Base-by-base conservation (phyloP, 148 eudicot genomes). In the Amaranthus hypochondriacus region DNA sequence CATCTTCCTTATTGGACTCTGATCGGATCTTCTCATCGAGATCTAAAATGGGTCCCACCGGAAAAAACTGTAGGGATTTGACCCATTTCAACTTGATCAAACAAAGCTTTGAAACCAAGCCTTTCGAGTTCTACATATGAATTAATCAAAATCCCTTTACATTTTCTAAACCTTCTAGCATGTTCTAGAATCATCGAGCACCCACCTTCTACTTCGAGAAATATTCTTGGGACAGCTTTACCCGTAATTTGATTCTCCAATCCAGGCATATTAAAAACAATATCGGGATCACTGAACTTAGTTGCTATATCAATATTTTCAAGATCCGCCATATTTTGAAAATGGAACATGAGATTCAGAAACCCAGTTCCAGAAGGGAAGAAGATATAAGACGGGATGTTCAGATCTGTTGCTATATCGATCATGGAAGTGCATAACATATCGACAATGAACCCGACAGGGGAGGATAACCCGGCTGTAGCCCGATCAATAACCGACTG, bases 41-140 rank as follows among this genome's bases (percentile, higher is more conserved):
- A 15, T 78, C 82, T 14, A 89, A 47, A 5, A 89, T 56, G 15
- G 90, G 90, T 39, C 92, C 92, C n/a, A 86, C 82, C 2, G 92
- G 75, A 49, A 81, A 81, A 83, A 49, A 88, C 66, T 0, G 81
- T 74, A 39, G 87, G 87, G 12, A 79, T 60, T 1, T 15, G 44
- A 66, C 15, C 6, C 4, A 13, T 49, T 9, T 49, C 56, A 0
- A 10, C 44, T 8, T 62, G 56, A 1, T 75, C 66, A 0, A 53
- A 48, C 57, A 83, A 58, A 7, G 84, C 15, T 51, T 80, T 57
- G 3, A 87, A 56, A 12, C 70, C 71, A 43, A 51, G 50, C 0
- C 77, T 11, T 52, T 89, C 87, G 2, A 87, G 49, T 49, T 85
- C 89, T 0, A 12, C 2, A 44, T 76, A 86, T 0, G 88, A 80